Conservation (phyloP, 2,329 filamentous ascomycete genomes). For the Venturia oleaginea region DNA sequence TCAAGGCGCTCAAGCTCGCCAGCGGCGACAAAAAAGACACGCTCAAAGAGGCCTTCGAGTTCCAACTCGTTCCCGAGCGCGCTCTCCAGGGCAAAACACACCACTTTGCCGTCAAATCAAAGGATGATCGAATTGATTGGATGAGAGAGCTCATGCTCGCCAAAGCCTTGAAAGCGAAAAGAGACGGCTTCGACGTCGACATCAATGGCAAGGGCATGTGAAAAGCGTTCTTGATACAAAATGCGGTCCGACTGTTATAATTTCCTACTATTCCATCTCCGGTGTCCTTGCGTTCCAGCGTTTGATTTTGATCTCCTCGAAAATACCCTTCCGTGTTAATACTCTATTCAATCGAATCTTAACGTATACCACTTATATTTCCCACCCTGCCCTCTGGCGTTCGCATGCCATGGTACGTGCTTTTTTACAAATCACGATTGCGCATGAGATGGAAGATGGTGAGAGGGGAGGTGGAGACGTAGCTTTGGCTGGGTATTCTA, state of each 20-base stretch:
- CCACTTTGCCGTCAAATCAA: constrained; percentile 80
- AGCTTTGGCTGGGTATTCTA: not conserved
- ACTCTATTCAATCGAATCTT: not conserved
- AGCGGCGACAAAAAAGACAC: constrained; percentile 44
- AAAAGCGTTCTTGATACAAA: not conserved
- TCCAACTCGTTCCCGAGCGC: constrained; percentile 70
- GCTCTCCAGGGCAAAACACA: constrained; percentile 61
- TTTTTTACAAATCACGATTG: not conserved
- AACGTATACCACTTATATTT: constrained; percentile 1
- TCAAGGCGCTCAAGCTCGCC: constrained; percentile 64
- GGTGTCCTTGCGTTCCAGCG: constrained; percentile 3
- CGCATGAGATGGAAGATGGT: not conserved
- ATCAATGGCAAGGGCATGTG: constrained; percentile 12
- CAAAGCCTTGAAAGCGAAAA: constrained; percentile 77
- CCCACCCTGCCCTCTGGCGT: not conserved
- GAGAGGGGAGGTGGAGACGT: not conserved
- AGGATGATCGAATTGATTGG: constrained; percentile 94
- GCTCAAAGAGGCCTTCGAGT: constrained; percentile 59
- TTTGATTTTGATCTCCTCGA: not conserved
- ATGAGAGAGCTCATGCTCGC: constrained; percentile 90
- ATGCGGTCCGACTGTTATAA: not conserved
- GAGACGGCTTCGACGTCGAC: constrained; percentile 68
- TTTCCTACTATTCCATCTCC: not conserved
- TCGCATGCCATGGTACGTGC: not conserved
- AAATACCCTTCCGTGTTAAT: constrained; percentile 3